phyloP scores from a whole-genome alignment of 306 rosid genomes.

The Pyrus bretschneideri region DNA sequence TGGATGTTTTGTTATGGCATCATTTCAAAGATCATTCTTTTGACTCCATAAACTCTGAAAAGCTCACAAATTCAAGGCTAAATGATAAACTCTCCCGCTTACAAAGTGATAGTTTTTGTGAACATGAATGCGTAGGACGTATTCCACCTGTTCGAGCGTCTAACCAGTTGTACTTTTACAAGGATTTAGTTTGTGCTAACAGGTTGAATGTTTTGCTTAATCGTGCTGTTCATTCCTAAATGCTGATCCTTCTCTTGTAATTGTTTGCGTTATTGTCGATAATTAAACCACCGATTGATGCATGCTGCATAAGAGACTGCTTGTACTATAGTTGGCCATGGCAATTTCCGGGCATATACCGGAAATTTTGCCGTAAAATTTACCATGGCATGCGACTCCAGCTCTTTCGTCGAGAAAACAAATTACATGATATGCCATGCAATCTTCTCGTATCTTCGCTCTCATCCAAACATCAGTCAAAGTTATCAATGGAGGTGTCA shows the following conservation, averaged over 20 bases:
- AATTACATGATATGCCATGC: too few species aligned
- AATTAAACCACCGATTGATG: background rate
- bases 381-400: too few species aligned
- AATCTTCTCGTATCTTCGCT: too few species aligned
- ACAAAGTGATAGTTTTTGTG: background rate
- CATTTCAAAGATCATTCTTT: conserved; percentile 6
- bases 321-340: too few species aligned
- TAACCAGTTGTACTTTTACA: background rate
- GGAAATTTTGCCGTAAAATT: too few species aligned
- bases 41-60: background rate
- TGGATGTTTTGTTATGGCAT: conserved; percentile 9
- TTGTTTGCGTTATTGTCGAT: background rate
- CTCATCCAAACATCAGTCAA: too few species aligned
- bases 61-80: conserved; percentile 9
- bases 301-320: background rate
- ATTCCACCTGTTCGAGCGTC: background rate
- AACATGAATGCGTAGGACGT: background rate
- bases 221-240: background rate
- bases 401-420: too few species aligned
- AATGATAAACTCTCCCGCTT: background rate
- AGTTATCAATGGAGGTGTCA: too few species aligned
- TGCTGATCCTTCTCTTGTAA: background rate
- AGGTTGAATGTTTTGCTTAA: background rate
- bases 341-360: too few species aligned
- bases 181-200: background rate